phyloP scores from a whole-genome alignment of 768 basidiomycete species.

The Thelephora ganbajun region DNA sequence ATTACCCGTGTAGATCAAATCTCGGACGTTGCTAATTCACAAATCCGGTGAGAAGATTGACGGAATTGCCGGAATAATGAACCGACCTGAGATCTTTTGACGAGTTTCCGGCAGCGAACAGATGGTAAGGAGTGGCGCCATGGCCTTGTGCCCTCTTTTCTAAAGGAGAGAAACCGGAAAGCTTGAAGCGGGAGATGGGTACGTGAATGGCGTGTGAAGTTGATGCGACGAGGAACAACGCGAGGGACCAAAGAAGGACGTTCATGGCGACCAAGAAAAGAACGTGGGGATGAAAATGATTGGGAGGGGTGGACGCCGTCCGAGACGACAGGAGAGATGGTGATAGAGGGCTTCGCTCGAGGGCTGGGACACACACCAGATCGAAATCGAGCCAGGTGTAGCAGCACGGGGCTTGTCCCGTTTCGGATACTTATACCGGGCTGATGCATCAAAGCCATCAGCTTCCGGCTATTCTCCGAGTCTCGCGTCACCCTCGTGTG shows the following conservation, averaged over 20 bases:
- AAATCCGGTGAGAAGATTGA: background rate
- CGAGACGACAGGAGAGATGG: too few species aligned
- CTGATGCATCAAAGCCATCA: too few species aligned
- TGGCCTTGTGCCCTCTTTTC: constrained; percentile 23
- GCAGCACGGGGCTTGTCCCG: too few species aligned
- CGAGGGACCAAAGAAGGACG: constrained; percentile 20
- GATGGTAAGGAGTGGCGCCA: constrained; percentile 8
- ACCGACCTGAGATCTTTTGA: constrained; percentile 26
- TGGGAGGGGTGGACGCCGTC: constrained; percentile 3
- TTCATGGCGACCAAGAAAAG: constrained; percentile 25
- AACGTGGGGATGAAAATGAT: constrained; percentile 6
- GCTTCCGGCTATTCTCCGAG: too few species aligned
- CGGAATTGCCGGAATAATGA: constrained; percentile 6
- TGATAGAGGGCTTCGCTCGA: constrained; percentile 2
- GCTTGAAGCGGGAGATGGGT: constrained; percentile 32
- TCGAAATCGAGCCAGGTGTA: background rate
- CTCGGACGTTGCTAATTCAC: constrained; percentile 45
- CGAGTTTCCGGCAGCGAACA: constrained; percentile 18
- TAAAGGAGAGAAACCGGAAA: constrained; percentile 12
- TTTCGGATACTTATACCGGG: too few species aligned
- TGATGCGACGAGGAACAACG: constrained; percentile 22
- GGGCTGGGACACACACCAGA: background rate
- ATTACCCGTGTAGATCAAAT: constrained; percentile 69
- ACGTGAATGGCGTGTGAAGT: constrained; percentile 31
- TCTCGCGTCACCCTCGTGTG: too few species aligned